Evolutionary conservation across 169 alveolate species (phyloP).

Genomic region (Cystoisospora suis): DNA sequence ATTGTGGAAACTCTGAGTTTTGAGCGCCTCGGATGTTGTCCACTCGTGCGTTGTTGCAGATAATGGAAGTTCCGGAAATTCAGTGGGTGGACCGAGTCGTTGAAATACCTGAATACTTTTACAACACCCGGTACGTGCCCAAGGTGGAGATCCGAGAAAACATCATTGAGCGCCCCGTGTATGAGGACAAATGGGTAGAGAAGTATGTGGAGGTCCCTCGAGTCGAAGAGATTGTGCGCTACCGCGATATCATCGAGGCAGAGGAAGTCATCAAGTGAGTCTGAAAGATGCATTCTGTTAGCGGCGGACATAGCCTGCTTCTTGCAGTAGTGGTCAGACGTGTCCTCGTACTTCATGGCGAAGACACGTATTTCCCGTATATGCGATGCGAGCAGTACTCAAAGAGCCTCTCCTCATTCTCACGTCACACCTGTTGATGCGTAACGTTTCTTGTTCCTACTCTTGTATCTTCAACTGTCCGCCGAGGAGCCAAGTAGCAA

Average conservation of each 20-base stretch:
- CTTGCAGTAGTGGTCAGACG: too few species aligned
- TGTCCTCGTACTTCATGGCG: too few species aligned
- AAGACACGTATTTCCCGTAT: too few species aligned
- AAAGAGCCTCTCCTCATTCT: too few species aligned
- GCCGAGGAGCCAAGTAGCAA: too few species aligned
- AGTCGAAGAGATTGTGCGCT: constrained; percentile 86
- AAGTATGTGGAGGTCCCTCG: constrained; percentile 85
- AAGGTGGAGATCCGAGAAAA: constrained; percentile 85
- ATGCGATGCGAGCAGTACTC: too few species aligned
- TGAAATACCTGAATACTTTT: constrained; percentile 86
- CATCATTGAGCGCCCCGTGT: constrained; percentile 82
- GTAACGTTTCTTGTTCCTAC: too few species aligned
- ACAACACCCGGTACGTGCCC: constrained; percentile 83
- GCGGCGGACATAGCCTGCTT: too few species aligned
- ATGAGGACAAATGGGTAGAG: constrained; percentile 85
- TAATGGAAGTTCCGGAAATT: constrained; percentile 87
- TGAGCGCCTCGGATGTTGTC: too few species aligned
- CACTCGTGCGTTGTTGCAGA: constrained; percentile 58
- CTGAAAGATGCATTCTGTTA: not conserved
- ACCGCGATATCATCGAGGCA: constrained; percentile 83
- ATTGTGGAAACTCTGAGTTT: too few species aligned
- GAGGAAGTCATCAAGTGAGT: constrained; percentile 84
- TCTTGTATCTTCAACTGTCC: too few species aligned
- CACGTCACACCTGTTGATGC: too few species aligned
- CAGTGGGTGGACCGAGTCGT: constrained; percentile 85